Base-by-base conservation (phyloP, 768 basidiomycete species). In the Panaeolus cyanescens region DNA sequence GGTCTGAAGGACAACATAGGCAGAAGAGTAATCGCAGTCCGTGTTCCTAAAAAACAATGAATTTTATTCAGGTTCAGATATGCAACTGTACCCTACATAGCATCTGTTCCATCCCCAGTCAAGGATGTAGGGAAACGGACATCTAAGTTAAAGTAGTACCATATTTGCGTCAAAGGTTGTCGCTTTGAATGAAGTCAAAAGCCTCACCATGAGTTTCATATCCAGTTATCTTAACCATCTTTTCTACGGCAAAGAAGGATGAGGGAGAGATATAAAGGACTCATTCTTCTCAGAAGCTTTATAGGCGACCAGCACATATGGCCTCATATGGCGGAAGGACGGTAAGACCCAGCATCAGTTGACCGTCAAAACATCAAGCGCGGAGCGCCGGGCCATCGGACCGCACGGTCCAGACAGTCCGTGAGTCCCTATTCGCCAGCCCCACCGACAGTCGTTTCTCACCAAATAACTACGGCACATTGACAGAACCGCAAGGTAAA, bases 1-100 rank as follows among this genome's bases (percentile, higher is more conserved):
- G 3, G 92, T 96, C 63, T 84, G 76, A 59, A 98, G 80, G 22
- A 87, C 83, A 45, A 97, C 81, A 72, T 97, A 97, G 5, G 96
- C 96, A 1, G 95, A 92, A 2, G 93, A 95, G 76, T 97, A 97
- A 77, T 97, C 96, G 75, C 95, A 96, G 59, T 93, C 93, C 32
- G 91, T 91, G 75, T 97, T 96, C 94, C 92, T 93, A 62, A n/a
- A 55, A 19, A 28, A 40, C n/a, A 22, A 22, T 31, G 19, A 57
- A 17, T 25, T n/a, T 31, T 31, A 10, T 32, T 39, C 34, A 25
- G 31, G 9, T 59, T 33, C 20, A 40, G 20, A 22, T 3, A 2
- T 12, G 9, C 12, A 1, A 36, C 37, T 40, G 39, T 32, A 36
- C 15, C 80, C 66, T 70, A 91, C 93, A 96, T 96, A 7, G 95